These are phyloP conservation scores for Geranium rotundifolium DNA, from an alignment of 345 rosid genomes.

Conservation along the genomic window DNA sequence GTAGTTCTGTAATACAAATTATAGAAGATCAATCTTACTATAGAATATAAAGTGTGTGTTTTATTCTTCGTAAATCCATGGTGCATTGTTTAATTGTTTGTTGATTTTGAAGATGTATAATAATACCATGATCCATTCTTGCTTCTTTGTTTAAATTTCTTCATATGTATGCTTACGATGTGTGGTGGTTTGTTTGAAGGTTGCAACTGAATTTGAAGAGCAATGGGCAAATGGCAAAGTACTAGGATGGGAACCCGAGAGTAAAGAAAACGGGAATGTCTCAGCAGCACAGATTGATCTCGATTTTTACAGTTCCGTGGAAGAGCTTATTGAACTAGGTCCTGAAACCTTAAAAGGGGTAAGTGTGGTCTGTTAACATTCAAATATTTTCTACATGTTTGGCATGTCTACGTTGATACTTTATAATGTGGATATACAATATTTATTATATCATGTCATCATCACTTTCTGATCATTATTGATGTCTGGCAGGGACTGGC, in stretches of 20 bases:
- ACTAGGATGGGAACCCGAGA: slow-evolving; percentile 52
- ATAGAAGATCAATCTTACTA: no score
- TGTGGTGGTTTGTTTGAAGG: slow-evolving; percentile 24
- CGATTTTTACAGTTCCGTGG: slow-evolving; percentile 80
- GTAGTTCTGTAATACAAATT: no score
- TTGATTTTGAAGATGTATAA: background rate
- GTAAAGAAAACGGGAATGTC: slow-evolving; percentile 46
- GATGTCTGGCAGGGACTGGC: slow-evolving; percentile 52
- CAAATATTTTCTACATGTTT: background rate
- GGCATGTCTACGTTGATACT: background rate
- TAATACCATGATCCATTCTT: background rate
- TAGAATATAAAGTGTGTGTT: no score
- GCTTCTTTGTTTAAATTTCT: no score
- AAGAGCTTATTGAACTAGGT: slow-evolving; percentile 83
- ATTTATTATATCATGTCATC: no score
- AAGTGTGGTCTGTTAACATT: slow-evolving; percentile 6
- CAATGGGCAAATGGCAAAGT: slow-evolving; percentile 46
- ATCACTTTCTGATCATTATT: background rate
- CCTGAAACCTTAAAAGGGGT: slow-evolving; percentile 89
- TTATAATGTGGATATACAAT: no score
- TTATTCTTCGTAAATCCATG: no score
- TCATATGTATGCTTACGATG: background rate
- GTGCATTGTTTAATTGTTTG: background rate
- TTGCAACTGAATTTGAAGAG: slow-evolving; percentile 67
- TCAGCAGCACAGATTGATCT: slow-evolving; percentile 53